phyloP scores from a whole-genome alignment of 495 filamentous ascomycete species.

The Bombardia bombarda region DNA sequence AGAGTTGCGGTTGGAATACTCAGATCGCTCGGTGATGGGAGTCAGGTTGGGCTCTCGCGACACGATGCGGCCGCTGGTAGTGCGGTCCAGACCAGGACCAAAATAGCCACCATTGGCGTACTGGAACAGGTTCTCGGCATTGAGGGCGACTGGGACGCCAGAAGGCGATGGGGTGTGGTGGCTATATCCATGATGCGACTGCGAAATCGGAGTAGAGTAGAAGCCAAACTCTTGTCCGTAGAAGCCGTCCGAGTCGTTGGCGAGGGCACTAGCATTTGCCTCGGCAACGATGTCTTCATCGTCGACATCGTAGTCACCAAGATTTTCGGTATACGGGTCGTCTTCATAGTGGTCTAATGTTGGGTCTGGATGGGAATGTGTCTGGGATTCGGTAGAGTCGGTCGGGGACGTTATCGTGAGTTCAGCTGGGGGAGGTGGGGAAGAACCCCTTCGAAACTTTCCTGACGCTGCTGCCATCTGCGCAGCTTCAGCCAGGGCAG shows the following conservation, averaged over 20 bases:
- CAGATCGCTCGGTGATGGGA: constrained; percentile 91
- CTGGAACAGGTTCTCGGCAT: constrained; percentile 37
- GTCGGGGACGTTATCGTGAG: constrained; percentile 37
- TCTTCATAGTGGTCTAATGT: constrained; percentile 31
- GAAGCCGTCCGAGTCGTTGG: constrained; percentile 84
- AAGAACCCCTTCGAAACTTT: constrained; percentile 54
- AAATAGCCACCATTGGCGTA: constrained; percentile 88
- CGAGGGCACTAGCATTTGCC: constrained; percentile 88
- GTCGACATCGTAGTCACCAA: constrained; percentile 48
- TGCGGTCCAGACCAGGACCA: constrained; percentile 57
- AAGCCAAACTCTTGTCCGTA: constrained; percentile 99
- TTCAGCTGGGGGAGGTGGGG: constrained; percentile 43
- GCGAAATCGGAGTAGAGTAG: constrained; percentile 60
- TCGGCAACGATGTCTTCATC: constrained; percentile 90
- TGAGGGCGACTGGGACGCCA: constrained; percentile 15
- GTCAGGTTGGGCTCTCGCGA: constrained; percentile 85
- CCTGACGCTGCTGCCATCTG: constrained; percentile 64
- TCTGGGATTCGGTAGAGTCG: constrained; percentile 24
- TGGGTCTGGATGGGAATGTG: constrained; percentile 21
- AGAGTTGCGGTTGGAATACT: constrained; percentile 91
- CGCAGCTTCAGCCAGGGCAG: constrained; percentile 71
- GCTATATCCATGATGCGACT: constrained; percentile 17
- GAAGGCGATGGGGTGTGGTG: constrained; percentile 6
- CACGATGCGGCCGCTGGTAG: constrained; percentile 58
- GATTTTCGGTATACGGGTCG: constrained; percentile 24